Evolutionary conservation across 78 protist genomes (phyloP), one percentile per base, ranked within the genome.

Genomic region (Thecamonas trahens): DNA sequence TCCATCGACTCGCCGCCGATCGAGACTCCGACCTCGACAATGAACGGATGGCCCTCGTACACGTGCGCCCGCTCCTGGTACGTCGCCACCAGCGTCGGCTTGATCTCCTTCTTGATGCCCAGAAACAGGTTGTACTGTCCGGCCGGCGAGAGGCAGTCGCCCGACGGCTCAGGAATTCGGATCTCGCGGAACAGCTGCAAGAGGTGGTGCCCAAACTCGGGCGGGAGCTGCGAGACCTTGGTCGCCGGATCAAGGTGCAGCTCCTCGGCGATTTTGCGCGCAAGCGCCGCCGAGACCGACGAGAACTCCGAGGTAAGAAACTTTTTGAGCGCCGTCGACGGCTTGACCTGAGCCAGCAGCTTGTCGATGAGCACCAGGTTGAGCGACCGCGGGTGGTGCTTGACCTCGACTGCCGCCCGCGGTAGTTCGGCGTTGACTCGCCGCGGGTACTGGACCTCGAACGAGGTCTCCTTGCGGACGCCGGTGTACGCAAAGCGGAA

Each of bases 31-130:
- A 79, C 86, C 54, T 80, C 86, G 26, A 80, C 71, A 1, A 73
- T 34, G 44, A 71, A 67, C 34, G 86, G 86, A 26, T 80, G 86
- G 63, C 86, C 86, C 35, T 80, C 80, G 37, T 15, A 54, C 40
- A 73, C 64, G 15, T 44, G 24, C 18, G 40, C 83, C 24, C 53
- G 77, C 52, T 35, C 68, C 47, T 40, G 57, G 57, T 22, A 64
- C 4, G 87, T 82, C 28, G 87, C 87, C 3, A 82, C 82, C 55
- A 67, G 5, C 3, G 70, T 78, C 14, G 87, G 87, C 22, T 37
- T 65, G 22, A 82, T 55, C 50, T 82, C 82, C 65, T 82, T 74
- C 76, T 75, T 69, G 67, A 82, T 66, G 34, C 87, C 87, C 5
- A 82, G 74, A 15, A 77, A 70, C 45, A 82, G 34, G 57, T 82